These are phyloP conservation scores for Pseudocercospora cruenta DNA, from an alignment of 2,329 filamentous ascomycete genomes.

Conservation along the genomic window DNA sequence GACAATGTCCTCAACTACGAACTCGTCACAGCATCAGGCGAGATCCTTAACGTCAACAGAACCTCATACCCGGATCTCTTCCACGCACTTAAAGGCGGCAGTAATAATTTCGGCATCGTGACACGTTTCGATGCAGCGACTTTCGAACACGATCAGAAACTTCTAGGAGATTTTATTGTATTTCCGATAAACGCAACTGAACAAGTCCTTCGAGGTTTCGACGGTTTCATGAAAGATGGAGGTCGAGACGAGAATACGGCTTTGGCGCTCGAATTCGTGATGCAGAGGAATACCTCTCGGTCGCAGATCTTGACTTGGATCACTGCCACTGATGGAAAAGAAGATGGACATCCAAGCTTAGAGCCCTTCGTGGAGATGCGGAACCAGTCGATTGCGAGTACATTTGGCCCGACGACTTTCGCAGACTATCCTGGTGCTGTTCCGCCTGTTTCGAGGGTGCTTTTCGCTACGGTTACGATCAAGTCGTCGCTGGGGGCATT, in stretches of 20 bases:
- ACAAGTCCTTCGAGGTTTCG: conserved; percentile 3
- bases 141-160: conserved; percentile 1
- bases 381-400: background rate
- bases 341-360: background rate
- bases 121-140: conserved; percentile 23
- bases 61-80: conserved; percentile 27
- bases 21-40: conserved; percentile 27
- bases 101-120: conserved; percentile 30
- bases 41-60: conserved; percentile 22
- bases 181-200: conserved; percentile 10
- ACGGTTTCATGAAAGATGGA: conserved; percentile 6
- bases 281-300: background rate
- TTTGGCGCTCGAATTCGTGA: conserved; percentile 13
- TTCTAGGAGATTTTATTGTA: conserved; percentile 10
- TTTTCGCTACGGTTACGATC: conserved; percentile 18
- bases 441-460: conserved; percentile 9
- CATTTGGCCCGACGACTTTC: conserved; percentile 4
- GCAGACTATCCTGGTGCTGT: conserved; percentile 8
- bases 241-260: background rate
- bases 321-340: background rate
- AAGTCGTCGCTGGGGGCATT: no score
- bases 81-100: conserved; percentile 31
- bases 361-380: background rate
- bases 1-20: conserved; percentile 36
- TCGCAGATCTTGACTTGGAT: conserved; percentile 6